Conservation (phyloP, 305 asterid species). For the Nicotiana rustica region DNA sequence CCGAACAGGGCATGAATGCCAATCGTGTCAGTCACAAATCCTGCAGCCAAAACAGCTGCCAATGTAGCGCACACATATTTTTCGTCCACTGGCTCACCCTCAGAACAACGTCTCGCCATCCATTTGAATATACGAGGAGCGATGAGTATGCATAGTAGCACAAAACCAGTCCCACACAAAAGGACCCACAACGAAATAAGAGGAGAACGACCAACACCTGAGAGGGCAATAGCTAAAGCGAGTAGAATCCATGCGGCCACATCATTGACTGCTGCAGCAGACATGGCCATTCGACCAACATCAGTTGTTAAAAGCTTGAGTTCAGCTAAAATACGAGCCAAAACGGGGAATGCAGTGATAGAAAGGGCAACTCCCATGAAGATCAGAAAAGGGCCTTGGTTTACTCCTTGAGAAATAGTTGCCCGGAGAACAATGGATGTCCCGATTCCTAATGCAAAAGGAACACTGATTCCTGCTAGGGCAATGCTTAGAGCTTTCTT, state of each 20-base stretch:
- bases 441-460: conserved; percentile 54
- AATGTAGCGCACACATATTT: conserved; percentile 47
- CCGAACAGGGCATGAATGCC: conserved; percentile 64
- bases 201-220: conserved; percentile 47
- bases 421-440: conserved; percentile 49
- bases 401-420: conserved; percentile 47
- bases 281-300: conserved; percentile 58
- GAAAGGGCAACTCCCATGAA: conserved; percentile 65
- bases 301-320: conserved; percentile 60
- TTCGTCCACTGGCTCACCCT: conserved; percentile 56
- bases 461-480: conserved; percentile 51
- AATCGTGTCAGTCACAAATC: conserved; percentile 52
- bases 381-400: conserved; percentile 47
- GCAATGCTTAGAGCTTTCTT: conserved; percentile 54
- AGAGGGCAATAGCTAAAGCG: conserved; percentile 54
- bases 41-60: conserved; percentile 52
- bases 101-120: conserved; percentile 50
- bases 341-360: conserved; percentile 60
- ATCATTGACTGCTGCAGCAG: conserved; percentile 59
- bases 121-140: conserved; percentile 50
- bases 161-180: conserved; percentile 50
- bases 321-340: conserved; percentile 58
- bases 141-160: conserved; percentile 36
- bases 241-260: conserved; percentile 61
- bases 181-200: conserved; percentile 53